These are phyloP conservation scores for Leccinum fibrillosum DNA, from an alignment of 768 basidiomycete species.

Conservation along the genomic window DNA sequence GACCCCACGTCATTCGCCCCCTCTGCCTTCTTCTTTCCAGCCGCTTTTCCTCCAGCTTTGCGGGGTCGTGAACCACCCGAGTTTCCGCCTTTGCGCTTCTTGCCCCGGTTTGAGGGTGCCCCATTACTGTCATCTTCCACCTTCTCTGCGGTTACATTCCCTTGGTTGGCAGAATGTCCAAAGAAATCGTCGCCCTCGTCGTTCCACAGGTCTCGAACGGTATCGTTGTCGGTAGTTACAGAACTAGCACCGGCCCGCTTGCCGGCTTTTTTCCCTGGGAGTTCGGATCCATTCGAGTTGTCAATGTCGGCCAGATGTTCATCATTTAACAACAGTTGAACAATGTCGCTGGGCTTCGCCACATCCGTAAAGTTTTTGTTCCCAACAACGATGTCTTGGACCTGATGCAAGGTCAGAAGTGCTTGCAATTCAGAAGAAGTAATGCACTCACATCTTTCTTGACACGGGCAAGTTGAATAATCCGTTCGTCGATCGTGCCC, in stretches of 20 bases:
- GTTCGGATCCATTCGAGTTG: slow-evolving; percentile 36
- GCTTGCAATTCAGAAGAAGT: background rate
- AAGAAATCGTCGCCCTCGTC: slow-evolving; percentile 89
- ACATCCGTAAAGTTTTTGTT: slow-evolving; percentile 94
- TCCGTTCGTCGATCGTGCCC: slow-evolving; percentile 96
- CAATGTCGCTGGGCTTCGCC: slow-evolving; percentile 94
- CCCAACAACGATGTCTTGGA: slow-evolving; percentile 99
- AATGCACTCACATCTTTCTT: slow-evolving; percentile 81
- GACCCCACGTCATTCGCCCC: slow-evolving; percentile 21
- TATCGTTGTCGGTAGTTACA: slow-evolving; percentile 33
- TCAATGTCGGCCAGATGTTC: slow-evolving; percentile 82
- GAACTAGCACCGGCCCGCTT: slow-evolving; percentile 33
- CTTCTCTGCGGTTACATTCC: slow-evolving; percentile 17
- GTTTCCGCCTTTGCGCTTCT: slow-evolving; percentile 33
- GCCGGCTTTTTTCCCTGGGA: slow-evolving; percentile 35
- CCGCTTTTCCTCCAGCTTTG: slow-evolving; percentile 31
- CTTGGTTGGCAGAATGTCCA: slow-evolving; percentile 46
- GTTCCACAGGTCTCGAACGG: slow-evolving; percentile 71
- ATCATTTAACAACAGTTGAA: slow-evolving; percentile 89
- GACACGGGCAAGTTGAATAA: slow-evolving; percentile 91
- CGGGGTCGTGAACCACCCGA: slow-evolving; percentile 22
- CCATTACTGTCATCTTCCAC: slow-evolving; percentile 30
- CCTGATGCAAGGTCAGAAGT: slow-evolving; percentile 43
- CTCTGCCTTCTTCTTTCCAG: slow-evolving; percentile 31
- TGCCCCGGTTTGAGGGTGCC: slow-evolving; percentile 26